Evolutionary conservation across 1,284 basidiomycete genomes (phyloP), one percentile per base, ranked within the genome.

Genomic region (Vanrija sp.): DNA sequence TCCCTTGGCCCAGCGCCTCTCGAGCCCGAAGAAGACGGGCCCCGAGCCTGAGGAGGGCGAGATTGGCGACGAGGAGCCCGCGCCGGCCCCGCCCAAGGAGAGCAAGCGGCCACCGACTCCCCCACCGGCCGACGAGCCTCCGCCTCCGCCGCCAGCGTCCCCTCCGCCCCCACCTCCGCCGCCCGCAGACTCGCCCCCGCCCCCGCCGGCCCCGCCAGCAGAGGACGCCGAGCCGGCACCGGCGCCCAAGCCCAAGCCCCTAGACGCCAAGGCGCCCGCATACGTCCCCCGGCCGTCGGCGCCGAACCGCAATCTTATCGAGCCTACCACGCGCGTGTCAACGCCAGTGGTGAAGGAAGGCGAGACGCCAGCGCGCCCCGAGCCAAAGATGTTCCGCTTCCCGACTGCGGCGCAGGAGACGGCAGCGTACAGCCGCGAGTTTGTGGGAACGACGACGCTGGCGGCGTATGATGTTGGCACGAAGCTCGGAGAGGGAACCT

Each of bases 401-500:
- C 80, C 85, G 51, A 78, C 84, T 3, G 75, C 78, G 20, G 83
- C 85, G 56, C 82, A 87, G 56, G 91, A 94, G 67, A 69, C 79
- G 60, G 73, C 76, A 39, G 82, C 80, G 0, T 88, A 87, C 65
- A 83, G 84, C 3, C 82, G 82, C 54, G 75, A 75, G 3, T 91
- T 96, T 62, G 75, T 80, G 18, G 93, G 93, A 0, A 88, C 87
- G 63, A 88, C 89, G 3, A 77, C 78, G 44, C 82, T 93, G 58
- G 77, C 77, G n/a, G 86, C 88, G 59, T 96, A 95, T 70, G 83
- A 86, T 51, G 79, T 86, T 12, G 85, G 86, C 31, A 86, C 85
- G 9, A 95, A 95, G 75, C 78, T 97, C 23, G 93, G 93, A 41
- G 92, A 96, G 73, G 93, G 93, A 8, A 97, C 94, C 9, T 97